These are phyloP conservation scores for Xylariaceae sp. DNA, from an alignment of 2,329 filamentous ascomycete genomes.

Conservation along the genomic window DNA sequence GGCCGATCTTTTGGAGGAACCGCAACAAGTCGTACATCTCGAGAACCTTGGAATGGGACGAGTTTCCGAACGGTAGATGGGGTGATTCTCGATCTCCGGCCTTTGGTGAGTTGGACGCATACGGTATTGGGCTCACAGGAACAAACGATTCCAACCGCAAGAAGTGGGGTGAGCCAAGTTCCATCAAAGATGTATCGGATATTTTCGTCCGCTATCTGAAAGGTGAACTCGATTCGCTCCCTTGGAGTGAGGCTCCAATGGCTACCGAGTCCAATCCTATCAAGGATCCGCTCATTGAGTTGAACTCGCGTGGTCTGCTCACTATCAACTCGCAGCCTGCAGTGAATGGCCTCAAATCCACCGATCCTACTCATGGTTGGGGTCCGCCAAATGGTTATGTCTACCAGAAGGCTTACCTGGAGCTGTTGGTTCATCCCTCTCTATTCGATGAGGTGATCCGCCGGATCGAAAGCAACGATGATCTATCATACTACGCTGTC, in stretches of 20 bases:
- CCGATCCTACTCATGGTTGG: slow-evolving; percentile 86
- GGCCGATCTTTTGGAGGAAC: slow-evolving; percentile 98
- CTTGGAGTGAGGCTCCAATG: slow-evolving; percentile 91
- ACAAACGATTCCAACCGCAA: slow-evolving; percentile 95
- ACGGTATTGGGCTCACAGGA: slow-evolving; percentile 89
- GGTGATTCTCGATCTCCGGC: slow-evolving; percentile 94
- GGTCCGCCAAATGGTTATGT: slow-evolving; percentile 93
- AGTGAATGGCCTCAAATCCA: slow-evolving; percentile 86
- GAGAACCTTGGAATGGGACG: slow-evolving; percentile 97
- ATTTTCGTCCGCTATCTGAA: slow-evolving; percentile 85
- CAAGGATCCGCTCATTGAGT: slow-evolving; percentile 69
- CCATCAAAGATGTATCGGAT: slow-evolving; percentile 74
- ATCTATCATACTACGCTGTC: slow-evolving; percentile 92
- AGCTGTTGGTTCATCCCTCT: slow-evolving; percentile 80
- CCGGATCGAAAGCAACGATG: slow-evolving; percentile 73
- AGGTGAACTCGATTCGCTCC: slow-evolving; percentile 75
- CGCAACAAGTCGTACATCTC: slow-evolving; percentile 93
- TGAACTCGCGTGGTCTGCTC: slow-evolving; percentile 84
- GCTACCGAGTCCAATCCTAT: slow-evolving; percentile 79
- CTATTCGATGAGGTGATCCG: slow-evolving; percentile 73
- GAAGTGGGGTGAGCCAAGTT: slow-evolving; percentile 85
- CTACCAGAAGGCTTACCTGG: slow-evolving; percentile 96
- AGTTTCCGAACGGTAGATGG: slow-evolving; percentile 98
- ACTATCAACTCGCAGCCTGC: slow-evolving; percentile 98
- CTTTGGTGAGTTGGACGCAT: slow-evolving; percentile 91